Percentiles rank a stretch among this genome's conserved stretches.
Evolutionary conservation across 2,329 filamentous ascomycete species (phyloP).

Genomic region (Drechslerella dactyloides): DNA sequence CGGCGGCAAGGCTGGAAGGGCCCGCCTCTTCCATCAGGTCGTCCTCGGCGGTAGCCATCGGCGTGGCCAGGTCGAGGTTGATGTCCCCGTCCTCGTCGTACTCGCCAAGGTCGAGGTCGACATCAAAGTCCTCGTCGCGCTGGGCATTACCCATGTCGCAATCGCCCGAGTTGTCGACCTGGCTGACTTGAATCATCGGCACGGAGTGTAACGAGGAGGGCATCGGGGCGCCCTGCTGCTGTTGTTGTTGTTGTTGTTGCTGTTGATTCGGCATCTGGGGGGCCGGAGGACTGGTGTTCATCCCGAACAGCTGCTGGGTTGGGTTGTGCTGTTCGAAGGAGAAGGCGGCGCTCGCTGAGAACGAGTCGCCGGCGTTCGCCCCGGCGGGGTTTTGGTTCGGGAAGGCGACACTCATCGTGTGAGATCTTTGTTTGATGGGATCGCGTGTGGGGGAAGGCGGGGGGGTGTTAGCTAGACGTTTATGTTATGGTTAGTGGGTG

Average conservation of each 20-base stretch:
- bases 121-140: constrained; percentile 45
- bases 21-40: constrained; percentile 30
- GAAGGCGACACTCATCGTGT: constrained; percentile 46
- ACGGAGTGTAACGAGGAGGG: constrained; percentile 25
- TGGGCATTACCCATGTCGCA: constrained; percentile 43
- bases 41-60: constrained; percentile 32
- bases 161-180: constrained; percentile 23
- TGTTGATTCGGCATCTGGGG: constrained; percentile 30
- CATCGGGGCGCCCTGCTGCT: too few species aligned
- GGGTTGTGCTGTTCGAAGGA: constrained; percentile 47
- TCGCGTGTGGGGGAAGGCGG: background rate
- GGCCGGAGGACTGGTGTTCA: constrained; percentile 28
- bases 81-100: constrained; percentile 46
- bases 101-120: constrained; percentile 36
- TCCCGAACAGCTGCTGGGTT: constrained; percentile 26
- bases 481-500: constrained; percentile 40
- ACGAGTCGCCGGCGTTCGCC: constrained; percentile 28
- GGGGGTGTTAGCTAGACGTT: constrained; percentile 12
- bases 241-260: too few species aligned
- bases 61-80: constrained; percentile 33
- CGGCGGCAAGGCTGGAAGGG: background rate
- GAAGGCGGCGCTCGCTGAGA: constrained; percentile 42
- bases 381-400: constrained; percentile 30
- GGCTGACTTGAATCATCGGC: constrained; percentile 35
- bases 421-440: constrained; percentile 3